These are phyloP conservation scores for Acanthamoeba sp. DNA, from an alignment of 208 protist species.

Conservation along the genomic window DNA sequence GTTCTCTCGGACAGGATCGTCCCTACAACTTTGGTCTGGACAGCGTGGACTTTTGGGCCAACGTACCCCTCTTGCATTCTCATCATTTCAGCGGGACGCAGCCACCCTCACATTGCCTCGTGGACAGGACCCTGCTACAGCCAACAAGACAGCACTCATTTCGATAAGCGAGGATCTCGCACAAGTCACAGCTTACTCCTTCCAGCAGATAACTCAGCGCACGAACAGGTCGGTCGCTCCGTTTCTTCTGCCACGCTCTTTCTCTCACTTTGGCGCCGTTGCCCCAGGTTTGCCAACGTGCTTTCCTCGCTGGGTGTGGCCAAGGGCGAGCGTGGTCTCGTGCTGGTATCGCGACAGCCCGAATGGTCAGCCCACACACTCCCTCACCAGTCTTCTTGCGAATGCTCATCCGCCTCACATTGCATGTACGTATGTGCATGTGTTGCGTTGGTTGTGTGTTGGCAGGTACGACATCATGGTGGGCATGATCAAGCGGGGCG, in stretches of 20 bases:
- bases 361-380: neutral
- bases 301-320: neutral
- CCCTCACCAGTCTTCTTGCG: too few species aligned
- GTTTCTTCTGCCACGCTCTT: neutral
- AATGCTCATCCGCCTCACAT: neutral
- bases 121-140: neutral
- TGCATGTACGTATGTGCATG: neutral
- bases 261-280: neutral
- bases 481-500: neutral
- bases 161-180: neutral
- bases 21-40: slow-evolving; percentile 19
- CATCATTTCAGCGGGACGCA: too few species aligned
- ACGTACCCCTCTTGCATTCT: too few species aligned
- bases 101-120: too few species aligned
- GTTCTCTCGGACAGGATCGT: neutral
- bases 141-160: neutral
- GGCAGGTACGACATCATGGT: slow-evolving; percentile 18
- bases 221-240: neutral
- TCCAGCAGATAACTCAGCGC: neutral
- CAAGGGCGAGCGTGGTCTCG: neutral
- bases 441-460: neutral
- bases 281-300: neutral
- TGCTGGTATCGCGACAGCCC: neutral
- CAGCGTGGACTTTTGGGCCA: neutral
- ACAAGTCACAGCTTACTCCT: neutral